phyloP scores from a whole-genome alignment of 2,329 filamentous ascomycete species.

The Trichoderma koningii region DNA sequence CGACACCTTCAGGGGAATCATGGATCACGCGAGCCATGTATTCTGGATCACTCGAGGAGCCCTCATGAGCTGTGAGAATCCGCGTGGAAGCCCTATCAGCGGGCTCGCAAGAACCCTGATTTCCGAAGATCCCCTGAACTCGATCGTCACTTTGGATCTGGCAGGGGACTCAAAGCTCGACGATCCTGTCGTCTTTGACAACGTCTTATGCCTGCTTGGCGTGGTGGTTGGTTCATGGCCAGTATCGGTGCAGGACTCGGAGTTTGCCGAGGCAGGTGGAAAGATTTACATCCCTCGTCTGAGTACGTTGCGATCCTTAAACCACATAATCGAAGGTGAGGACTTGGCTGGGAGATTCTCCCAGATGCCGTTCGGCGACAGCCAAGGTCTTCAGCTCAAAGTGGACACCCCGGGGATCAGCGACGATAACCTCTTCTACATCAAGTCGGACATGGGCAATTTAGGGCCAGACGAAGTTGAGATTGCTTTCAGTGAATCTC shows the following conservation, averaged over 20 bases:
- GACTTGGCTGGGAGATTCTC: slow-evolving; percentile 17
- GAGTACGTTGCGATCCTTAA: slow-evolving; percentile 44
- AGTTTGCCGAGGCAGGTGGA: slow-evolving; percentile 46
- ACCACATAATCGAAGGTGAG: slow-evolving; percentile 47
- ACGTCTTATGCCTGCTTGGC: slow-evolving; percentile 35
- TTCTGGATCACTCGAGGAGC: slow-evolving; percentile 53
- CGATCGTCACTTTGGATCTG: slow-evolving; percentile 49
- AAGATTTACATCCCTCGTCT: slow-evolving; percentile 50
- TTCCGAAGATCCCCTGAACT: slow-evolving; percentile 51
- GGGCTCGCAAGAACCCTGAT: slow-evolving; percentile 51
- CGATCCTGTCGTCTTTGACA: slow-evolving; percentile 25
- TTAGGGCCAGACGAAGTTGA: slow-evolving; percentile 43
- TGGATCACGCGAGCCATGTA: slow-evolving; percentile 42
- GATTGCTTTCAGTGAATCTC: slow-evolving; percentile 43
- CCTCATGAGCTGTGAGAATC: slow-evolving; percentile 41
- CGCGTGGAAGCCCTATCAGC: slow-evolving; percentile 45
- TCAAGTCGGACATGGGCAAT: slow-evolving; percentile 26
- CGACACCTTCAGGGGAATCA: slow-evolving; percentile 44
- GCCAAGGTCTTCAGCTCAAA: slow-evolving; percentile 31
- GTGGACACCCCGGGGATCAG: slow-evolving; percentile 35
- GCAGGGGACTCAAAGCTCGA: slow-evolving; percentile 31
- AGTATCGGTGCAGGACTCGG: slow-evolving; percentile 41
- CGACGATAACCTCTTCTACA: slow-evolving; percentile 35
- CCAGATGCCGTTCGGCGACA: slow-evolving; percentile 31
- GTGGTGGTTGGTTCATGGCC: slow-evolving; percentile 31